Percentiles rank a stretch among this genome's conserved stretches.
Evolutionary conservation across 225 moss, liverwort and hornwort species (phyloP).

Genomic region (Pseudisothecium myosuroides): DNA sequence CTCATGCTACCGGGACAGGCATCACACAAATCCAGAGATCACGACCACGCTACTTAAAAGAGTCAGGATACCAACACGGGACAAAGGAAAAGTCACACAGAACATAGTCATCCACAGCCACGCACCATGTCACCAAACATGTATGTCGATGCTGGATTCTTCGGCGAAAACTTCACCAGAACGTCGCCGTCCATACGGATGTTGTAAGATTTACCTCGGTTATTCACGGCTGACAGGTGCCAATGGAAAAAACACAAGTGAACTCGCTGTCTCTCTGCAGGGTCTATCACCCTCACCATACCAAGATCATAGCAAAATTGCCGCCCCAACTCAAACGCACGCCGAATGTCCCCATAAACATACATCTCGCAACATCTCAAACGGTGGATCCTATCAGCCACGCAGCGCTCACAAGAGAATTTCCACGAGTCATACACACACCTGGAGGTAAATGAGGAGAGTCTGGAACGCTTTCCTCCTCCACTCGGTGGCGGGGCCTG

Average conservation of each 20-base stretch:
- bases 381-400: too few species aligned
- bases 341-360: neutral
- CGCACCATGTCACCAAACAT: slow-evolving; percentile 83
- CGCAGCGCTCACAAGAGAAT: neutral
- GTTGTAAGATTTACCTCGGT: slow-evolving; percentile 85
- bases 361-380: neutral
- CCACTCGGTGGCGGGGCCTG: slow-evolving; percentile 26
- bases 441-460: slow-evolving; percentile 75
- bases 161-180: slow-evolving; percentile 88
- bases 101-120: neutral
- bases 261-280: neutral
- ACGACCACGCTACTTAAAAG: neutral
- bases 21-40: neutral
- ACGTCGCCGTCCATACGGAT: slow-evolving; percentile 88
- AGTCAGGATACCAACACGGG: neutral
- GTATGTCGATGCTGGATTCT: slow-evolving; percentile 78
- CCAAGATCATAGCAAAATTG: neutral
- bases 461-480: slow-evolving; percentile 60
- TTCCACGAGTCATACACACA: neutral
- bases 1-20: neutral
- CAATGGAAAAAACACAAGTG: neutral
- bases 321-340: neutral
- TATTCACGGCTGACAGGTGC: slow-evolving; percentile 40
- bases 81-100: neutral
- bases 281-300: neutral